Conservation (phyloP, 192 early-diverging fungal genomes). For the Gigaspora rosea region DNA sequence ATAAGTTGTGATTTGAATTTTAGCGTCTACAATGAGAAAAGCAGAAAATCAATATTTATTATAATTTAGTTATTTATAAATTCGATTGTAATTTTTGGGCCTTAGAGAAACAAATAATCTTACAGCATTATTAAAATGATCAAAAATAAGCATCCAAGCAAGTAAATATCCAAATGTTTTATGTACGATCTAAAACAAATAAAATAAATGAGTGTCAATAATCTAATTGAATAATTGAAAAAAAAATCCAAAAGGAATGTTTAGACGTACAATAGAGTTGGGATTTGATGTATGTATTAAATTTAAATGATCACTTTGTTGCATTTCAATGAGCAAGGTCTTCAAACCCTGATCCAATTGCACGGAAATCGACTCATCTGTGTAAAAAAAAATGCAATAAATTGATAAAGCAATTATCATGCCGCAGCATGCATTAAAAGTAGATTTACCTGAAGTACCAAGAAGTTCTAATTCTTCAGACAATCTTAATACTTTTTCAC, state of each 20-base stretch:
- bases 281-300: neutral
- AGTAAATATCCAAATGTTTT: constrained; percentile 66
- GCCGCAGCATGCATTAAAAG: neutral
- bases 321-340: neutral
- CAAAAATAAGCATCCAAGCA: constrained; percentile 73
- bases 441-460: constrained; percentile 25
- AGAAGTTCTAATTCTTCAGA: constrained; percentile 46
- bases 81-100: too few relatives aligned
- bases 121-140: constrained; percentile 79
- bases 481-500: constrained; percentile 30
- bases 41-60: neutral
- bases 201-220: neutral
- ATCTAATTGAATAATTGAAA: neutral
- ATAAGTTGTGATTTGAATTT: constrained; percentile 60
- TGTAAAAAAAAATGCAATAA: too few relatives aligned
- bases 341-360: constrained; percentile 17
- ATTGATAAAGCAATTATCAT: too few relatives aligned
- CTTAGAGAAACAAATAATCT: constrained; percentile 10
- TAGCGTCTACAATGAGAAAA: constrained; percentile 55
- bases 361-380: neutral
- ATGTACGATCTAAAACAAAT: constrained; percentile 22
- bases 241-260: neutral
- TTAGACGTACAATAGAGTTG: neutral
- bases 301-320: constrained; percentile 2
- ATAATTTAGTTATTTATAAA: neutral